Conservation (phyloP, 139 green algal genomes). For the Tetraselmis chui region DNA sequence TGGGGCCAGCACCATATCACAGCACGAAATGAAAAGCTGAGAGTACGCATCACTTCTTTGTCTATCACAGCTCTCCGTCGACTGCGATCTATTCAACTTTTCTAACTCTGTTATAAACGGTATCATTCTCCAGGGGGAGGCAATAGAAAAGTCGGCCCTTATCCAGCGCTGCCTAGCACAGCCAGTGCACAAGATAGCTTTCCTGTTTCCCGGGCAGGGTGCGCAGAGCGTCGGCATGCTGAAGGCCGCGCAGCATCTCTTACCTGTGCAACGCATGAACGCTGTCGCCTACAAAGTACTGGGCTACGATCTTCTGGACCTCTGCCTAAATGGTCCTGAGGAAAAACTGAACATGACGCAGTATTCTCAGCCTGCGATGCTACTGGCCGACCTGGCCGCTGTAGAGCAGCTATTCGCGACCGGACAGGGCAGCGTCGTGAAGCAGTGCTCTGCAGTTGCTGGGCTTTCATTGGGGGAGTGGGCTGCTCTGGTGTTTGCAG, state of each 20-base stretch:
- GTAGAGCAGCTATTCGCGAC: constrained; percentile 52
- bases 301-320: constrained; percentile 79
- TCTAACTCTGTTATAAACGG: not conserved
- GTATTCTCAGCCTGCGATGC: constrained; percentile 60
- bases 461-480: constrained; percentile 89
- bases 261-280: constrained; percentile 75
- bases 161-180: not conserved
- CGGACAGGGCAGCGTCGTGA: constrained; percentile 36
- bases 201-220: constrained; percentile 88
- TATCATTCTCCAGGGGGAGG: not conserved
- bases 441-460: constrained; percentile 38
- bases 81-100: not conserved
- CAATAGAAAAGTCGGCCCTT: not conserved
- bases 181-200: constrained; percentile 24
- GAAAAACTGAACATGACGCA: constrained; percentile 33
- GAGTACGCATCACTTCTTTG: not conserved
- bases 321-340: constrained; percentile 41
- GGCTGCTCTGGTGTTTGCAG: constrained; percentile 78
- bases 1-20: not conserved
- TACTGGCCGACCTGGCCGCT: constrained; percentile 79
- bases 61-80: not conserved
- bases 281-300: constrained; percentile 60
- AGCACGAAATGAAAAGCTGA: not conserved
- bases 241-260: constrained; percentile 38
- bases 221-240: constrained; percentile 90